Evolutionary conservation across 176 grass and related monocot genomes (phyloP), one percentile per base, ranked within the genome.

Genomic region (Avena eriantha): DNA sequence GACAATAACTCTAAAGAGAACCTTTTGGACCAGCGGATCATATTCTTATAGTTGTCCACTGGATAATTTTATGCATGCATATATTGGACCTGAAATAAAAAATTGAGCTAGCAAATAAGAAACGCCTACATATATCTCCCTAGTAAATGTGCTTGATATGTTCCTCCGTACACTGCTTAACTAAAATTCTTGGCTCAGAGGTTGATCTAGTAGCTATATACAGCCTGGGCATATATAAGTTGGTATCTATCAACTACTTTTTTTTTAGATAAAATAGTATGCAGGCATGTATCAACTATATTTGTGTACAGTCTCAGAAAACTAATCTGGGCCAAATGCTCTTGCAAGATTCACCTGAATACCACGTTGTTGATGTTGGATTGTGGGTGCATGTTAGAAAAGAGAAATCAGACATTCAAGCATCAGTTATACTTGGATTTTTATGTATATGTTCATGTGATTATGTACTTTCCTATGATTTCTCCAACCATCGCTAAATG

Each of bases 21-120:
- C 33, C 18, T 46, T 8, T 83, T 80, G 56, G 23, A 73, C 84
- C 33, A 53, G 55, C 24, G 35, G 74, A 66, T 29, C 47, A 79
- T 74, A 34, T 0, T 6, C 6, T 41, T 43, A 1, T 46, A 18
- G 15, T 72, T 89, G 36, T 58, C 69, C 83, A 31, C 16, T 54
- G 41, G 79, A 23, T 2, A 86, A 45, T 23, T 67, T 11, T 36
- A 48, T 59, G 50, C 31, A 70, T 60, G 39, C 31, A 79, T 22
- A 45, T 56, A 29, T 55, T 68, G 22, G n/a, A 9, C 4, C 58
- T 46, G 2, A 33, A 34, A 67, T 33, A 67, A 36, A 47, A 19
- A 65, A 12, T 1, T 45, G 0, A 10, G 19, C n/a, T 79, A 72
- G 24, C 22, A 80, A 47, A 17, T 9, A 60, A 43, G 26, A 84